Evolutionary conservation across 495 filamentous ascomycete genomes (phyloP).

Genomic region (Niebla homalea): DNA sequence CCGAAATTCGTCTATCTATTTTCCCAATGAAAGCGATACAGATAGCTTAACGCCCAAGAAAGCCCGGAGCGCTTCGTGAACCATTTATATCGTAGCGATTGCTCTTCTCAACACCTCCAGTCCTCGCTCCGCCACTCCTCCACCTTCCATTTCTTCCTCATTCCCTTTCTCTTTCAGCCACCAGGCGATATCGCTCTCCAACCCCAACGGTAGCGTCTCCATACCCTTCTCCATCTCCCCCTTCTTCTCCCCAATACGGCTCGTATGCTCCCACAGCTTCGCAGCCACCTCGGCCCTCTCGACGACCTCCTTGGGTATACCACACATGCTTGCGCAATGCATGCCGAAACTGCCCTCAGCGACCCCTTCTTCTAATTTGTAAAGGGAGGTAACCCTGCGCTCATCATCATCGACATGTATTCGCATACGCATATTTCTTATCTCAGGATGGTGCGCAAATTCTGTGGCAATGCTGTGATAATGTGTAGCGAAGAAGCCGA

Average conservation of each 20-base stretch:
- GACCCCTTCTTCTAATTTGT: constrained; percentile 87
- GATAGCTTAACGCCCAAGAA: background rate
- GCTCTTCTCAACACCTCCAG: constrained; percentile 46
- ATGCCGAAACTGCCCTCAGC: constrained; percentile 98
- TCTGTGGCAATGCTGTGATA: constrained; percentile 90
- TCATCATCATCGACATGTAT: constrained; percentile 85
- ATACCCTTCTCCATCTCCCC: constrained; percentile 57
- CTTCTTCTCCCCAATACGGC: constrained; percentile 71
- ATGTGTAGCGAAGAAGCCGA: constrained; percentile 97
- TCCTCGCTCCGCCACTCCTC: constrained; percentile 16
- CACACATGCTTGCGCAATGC: constrained; percentile 98
- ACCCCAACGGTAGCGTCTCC: constrained; percentile 69
- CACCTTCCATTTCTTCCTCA: constrained; percentile 15
- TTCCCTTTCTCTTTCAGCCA: constrained; percentile 38
- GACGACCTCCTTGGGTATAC: constrained; percentile 72
- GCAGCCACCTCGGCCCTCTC: constrained; percentile 83
- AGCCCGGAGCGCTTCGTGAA: background rate
- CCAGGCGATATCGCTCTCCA: constrained; percentile 86
- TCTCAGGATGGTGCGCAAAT: constrained; percentile 78
- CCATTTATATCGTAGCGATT: constrained; percentile 56
- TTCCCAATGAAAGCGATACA: no score
- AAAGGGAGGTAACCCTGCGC: constrained; percentile 79
- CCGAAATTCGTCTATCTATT: no score
- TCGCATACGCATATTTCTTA: constrained; percentile 74
- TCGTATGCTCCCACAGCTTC: constrained; percentile 89